Conservation (phyloP, 2,329 filamentous ascomycete genomes). For the Sporothrix schenckii region DNA sequence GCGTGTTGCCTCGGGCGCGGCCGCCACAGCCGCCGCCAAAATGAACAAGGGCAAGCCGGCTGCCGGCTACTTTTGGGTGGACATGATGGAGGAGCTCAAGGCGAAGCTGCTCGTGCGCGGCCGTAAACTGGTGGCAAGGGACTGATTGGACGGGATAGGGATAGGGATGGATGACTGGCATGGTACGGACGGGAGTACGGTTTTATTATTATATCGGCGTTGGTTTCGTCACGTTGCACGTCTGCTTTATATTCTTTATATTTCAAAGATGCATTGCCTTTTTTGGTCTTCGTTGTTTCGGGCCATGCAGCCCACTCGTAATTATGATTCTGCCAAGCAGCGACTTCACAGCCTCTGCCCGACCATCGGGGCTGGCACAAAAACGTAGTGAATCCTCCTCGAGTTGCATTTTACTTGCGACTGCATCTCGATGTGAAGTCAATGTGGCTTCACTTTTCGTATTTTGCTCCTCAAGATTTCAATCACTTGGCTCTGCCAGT, state of each 20-base stretch:
- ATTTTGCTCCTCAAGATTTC: neutral
- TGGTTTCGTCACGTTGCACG: constrained; percentile 12
- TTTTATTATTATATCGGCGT: constrained; percentile 8
- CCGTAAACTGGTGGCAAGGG: constrained; percentile 46
- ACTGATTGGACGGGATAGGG: neutral
- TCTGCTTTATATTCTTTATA: constrained; percentile 23
- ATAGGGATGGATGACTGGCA: neutral
- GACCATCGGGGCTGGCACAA: neutral
- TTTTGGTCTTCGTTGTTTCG: neutral
- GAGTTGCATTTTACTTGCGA: neutral
- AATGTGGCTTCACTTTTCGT: neutral
- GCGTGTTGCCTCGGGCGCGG: constrained; percentile 38
- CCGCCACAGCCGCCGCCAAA: constrained; percentile 35
- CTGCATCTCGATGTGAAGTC: neutral
- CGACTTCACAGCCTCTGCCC: too few relatives aligned
- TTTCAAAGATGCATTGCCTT: constrained; percentile 16
- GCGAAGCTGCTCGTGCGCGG: constrained; percentile 60
- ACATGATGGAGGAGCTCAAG: constrained; percentile 59
- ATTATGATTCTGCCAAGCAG: neutral
- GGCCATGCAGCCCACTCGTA: too few relatives aligned
- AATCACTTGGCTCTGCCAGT: too few relatives aligned
- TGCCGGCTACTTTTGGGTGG: constrained; percentile 52
- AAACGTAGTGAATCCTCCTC: neutral
- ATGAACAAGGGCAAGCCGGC: constrained; percentile 39
- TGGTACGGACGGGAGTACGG: neutral